phyloP scores from a whole-genome alignment of 257 asterid genomes.

The Forsythia viridissima region DNA sequence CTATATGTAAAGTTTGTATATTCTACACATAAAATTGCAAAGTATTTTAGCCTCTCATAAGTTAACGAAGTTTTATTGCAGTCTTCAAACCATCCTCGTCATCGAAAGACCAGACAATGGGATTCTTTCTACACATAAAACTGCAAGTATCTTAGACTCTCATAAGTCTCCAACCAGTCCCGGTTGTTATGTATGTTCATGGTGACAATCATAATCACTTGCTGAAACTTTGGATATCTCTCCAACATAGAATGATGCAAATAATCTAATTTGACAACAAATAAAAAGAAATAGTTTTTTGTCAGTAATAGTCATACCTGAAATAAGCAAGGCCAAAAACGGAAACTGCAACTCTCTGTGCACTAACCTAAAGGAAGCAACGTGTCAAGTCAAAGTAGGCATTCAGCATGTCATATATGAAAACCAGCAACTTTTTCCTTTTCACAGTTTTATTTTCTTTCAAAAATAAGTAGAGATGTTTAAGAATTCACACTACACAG shows the following conservation, averaged over 20 bases:
- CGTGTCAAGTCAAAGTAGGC: slow-evolving; percentile 10
- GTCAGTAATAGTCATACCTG: slow-evolving; percentile 61
- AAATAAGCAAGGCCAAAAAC: slow-evolving; percentile 85
- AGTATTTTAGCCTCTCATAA: background rate
- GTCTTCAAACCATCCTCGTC: background rate
- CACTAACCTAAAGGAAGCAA: slow-evolving; percentile 64
- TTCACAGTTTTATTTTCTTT: slow-evolving; percentile 11
- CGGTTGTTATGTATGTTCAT: background rate
- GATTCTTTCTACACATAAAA: background rate
- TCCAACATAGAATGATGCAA: slow-evolving; percentile 1
- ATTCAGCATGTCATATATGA: slow-evolving; percentile 18
- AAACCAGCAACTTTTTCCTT: slow-evolving; percentile 13
- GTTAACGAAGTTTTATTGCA: background rate
- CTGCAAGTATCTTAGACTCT: background rate
- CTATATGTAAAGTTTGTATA: too few relatives aligned
- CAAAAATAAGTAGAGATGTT: slow-evolving; percentile 2
- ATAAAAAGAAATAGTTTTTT: background rate
- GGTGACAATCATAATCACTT: background rate
- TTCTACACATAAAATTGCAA: background rate
- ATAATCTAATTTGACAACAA: slow-evolving; percentile 2
- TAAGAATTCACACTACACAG: background rate
- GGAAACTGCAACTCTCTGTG: slow-evolving; percentile 80
- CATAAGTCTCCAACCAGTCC: background rate
- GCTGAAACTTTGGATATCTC: background rate
- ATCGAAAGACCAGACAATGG: background rate